Evolutionary conservation across 169 alveolate genomes (phyloP), one percentile per base, ranked within the genome.

Genomic region (Nephromyces sp.): DNA sequence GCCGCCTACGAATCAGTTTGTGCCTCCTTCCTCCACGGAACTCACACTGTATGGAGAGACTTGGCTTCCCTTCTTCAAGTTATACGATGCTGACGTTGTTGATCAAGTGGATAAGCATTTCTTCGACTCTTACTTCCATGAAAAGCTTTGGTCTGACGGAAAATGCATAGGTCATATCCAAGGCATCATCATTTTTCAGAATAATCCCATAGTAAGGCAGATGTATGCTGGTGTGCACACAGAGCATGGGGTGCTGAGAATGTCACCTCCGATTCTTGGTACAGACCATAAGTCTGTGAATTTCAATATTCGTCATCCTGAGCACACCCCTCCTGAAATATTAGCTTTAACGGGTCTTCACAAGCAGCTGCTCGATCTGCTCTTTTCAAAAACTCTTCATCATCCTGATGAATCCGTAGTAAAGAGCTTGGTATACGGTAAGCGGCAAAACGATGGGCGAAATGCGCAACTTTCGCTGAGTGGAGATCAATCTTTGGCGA

Each of bases 21-120:
- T n/a, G n/a, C n/a, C 69, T 25, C 61, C 69, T 28, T 53, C 43
- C 6, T n/a, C 1, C 0, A 68, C 52, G 53, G 31, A 5, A 2
- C 76, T 68, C 22, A 63, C 28, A 66, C 30, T 76, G 24, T 29
- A 3, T 28, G 82, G 82, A 6, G 82, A 76, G 72, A 22, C 62
- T 33, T 76, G 82, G 82, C 62, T 76, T 22, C 82, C 82, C 32
- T 76, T 76, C 63, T 57, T 68, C 52, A 76, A 76, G 52, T n/a
- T 76, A 24, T 76, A 57, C 29, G 82, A 76, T 43, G 61, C 77
- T 0, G 82, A 76, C 67, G 43, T 76, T 22, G 76, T 69, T 15
- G 53, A 33, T 6, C 2, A 30, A 15, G 35, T 34, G 27, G 72
- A 70, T 3, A 32, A 34, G 22, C 63, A 52, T 6, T 68, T 68